These are phyloP conservation scores for Pyrenochaeta sp. DNA, from an alignment of 2,329 filamentous ascomycete genomes.

Conservation along the genomic window DNA sequence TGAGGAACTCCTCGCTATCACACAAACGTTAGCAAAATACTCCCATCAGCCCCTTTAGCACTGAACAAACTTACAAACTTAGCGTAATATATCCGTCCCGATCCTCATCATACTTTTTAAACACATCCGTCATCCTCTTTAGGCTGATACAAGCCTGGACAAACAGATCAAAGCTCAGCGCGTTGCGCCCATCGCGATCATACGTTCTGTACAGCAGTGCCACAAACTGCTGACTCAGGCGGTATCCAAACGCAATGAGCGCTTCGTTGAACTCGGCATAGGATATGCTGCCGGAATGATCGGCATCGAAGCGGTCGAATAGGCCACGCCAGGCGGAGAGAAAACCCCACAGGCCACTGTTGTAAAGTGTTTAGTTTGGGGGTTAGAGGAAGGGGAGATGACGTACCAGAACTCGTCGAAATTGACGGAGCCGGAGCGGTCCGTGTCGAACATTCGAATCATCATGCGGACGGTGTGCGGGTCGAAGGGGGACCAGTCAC, in stretches of 20 bases:
- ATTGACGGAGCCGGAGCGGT: constrained; percentile 86
- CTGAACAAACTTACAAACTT: constrained; percentile 59
- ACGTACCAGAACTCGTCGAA: constrained; percentile 88
- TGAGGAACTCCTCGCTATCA: constrained; percentile 61
- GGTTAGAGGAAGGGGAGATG: not conserved
- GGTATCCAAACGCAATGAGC: constrained; percentile 89
- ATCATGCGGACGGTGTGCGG: constrained; percentile 96
- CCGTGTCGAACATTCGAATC: constrained; percentile 99
- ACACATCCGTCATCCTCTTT: constrained; percentile 98
- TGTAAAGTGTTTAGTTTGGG: constrained; percentile 4
- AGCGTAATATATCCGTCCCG: constrained; percentile 81
- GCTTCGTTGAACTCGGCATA: constrained; percentile 89
- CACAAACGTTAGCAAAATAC: constrained; percentile 14
- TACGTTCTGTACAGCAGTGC: constrained; percentile 87
- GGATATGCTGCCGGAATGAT: constrained; percentile 85
- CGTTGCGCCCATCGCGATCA: constrained; percentile 65
- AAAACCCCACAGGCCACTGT: constrained; percentile 87
- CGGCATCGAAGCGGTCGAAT: constrained; percentile 93
- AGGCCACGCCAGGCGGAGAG: constrained; percentile 91
- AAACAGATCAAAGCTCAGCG: constrained; percentile 82
- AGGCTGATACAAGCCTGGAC: constrained; percentile 96
- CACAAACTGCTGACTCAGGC: constrained; percentile 84
- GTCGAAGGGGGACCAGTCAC: constrained; percentile 95
- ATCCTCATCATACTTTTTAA: constrained; percentile 98
- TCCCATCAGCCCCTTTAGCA: not conserved